Evolutionary conservation across 164 flowering plant genomes (phyloP).

Genomic region (Amborella trichopoda): DNA sequence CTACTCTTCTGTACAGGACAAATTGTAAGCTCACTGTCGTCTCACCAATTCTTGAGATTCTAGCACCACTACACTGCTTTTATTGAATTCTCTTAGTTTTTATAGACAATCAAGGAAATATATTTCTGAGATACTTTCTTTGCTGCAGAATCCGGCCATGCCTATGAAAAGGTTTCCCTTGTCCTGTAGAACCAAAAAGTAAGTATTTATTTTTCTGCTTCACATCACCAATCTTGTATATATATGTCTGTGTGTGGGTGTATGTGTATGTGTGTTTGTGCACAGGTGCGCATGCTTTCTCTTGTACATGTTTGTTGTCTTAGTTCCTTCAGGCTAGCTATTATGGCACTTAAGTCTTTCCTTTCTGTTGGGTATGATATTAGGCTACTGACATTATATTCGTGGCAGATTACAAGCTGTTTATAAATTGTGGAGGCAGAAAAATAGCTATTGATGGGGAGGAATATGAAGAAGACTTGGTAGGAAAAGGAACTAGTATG

Average conservation of each 20-base stretch:
- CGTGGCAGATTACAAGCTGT: slow-evolving; percentile 7
- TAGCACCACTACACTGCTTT: not conserved
- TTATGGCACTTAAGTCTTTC: too few species aligned
- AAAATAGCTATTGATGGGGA: slow-evolving; percentile 1
- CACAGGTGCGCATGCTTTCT: too few species aligned
- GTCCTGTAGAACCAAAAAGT: not conserved
- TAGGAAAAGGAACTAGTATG: slow-evolving; percentile 2
- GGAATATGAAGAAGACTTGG: slow-evolving; percentile 3
- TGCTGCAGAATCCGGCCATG: not conserved
- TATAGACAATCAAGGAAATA: not conserved
- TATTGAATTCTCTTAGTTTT: not conserved
- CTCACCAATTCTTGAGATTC: not conserved
- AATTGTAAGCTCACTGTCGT: not conserved
- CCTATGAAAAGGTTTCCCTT: not conserved
- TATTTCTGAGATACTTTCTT: not conserved
- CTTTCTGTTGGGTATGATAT: too few species aligned
- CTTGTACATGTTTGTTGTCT: too few species aligned
- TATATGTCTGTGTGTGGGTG: not conserved
- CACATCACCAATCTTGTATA: not conserved
- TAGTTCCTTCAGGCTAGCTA: too few species aligned
- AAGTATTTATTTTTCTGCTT: not conserved
- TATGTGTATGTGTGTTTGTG: not conserved
- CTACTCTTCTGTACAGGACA: not conserved
- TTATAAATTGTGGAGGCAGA: slow-evolving; percentile 11
- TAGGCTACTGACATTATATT: too few species aligned